Evolutionary conservation across 768 basidiomycete species (phyloP).

Genomic region (Crassisporium funariophilum): DNA sequence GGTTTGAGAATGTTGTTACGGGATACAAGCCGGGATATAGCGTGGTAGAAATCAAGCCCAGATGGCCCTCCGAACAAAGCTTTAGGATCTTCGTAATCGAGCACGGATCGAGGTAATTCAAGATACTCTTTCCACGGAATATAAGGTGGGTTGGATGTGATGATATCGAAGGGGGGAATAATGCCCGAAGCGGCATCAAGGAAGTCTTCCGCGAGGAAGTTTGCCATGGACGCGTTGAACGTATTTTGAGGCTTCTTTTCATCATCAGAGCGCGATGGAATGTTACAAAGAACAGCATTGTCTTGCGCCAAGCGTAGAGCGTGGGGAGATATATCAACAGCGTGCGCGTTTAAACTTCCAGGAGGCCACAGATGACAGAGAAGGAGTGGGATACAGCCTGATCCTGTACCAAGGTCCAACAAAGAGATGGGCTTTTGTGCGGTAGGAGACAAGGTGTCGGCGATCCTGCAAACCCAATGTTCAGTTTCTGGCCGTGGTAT

Average conservation of each 20-base stretch:
- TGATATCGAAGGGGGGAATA: constrained; percentile 64
- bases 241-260: constrained; percentile 34
- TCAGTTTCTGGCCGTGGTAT: constrained; percentile 98
- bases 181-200: constrained; percentile 31
- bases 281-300: constrained; percentile 46
- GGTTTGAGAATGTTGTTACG: constrained; percentile 51
- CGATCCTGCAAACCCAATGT: constrained; percentile 70
- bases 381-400: constrained; percentile 90
- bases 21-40: constrained; percentile 65
- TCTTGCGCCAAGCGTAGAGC: constrained; percentile 57
- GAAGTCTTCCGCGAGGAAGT: constrained; percentile 51
- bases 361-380: constrained; percentile 67
- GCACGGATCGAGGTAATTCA: constrained; percentile 67
- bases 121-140: constrained; percentile 70
- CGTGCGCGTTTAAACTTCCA: constrained; percentile 56
- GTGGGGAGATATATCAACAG: constrained; percentile 66
- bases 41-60: constrained; percentile 65
- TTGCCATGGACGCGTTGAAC: constrained; percentile 40
- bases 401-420: constrained; percentile 91
- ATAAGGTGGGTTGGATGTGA: constrained; percentile 89
- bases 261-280: constrained; percentile 29
- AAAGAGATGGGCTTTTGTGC: constrained; percentile 43
- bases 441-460: constrained; percentile 44
- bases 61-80: constrained; percentile 80
- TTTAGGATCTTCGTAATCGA: constrained; percentile 73